phyloP scores from a whole-genome alignment of 331 rosid genomes.

The Dryas integrifolia region DNA sequence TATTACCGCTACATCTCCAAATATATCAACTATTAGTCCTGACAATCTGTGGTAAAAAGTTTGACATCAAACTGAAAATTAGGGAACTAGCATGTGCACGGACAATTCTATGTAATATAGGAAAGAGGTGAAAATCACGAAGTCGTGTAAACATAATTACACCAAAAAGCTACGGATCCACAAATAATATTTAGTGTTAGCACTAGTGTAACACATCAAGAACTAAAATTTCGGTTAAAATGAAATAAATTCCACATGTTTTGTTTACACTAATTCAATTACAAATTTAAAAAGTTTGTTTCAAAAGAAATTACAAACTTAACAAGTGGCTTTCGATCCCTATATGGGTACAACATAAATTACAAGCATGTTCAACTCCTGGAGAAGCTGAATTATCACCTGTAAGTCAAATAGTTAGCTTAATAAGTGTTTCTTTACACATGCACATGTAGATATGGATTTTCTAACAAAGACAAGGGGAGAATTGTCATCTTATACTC shows the following conservation, averaged over 20 bases:
- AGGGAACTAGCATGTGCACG: conserved; percentile 12
- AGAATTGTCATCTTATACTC: background rate
- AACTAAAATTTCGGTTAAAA: background rate
- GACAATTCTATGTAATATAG: background rate
- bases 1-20: conserved; percentile 87
- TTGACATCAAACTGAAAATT: conserved; percentile 24
- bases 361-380: background rate
- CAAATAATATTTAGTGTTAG: background rate
- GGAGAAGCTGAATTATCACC: background rate
- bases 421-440: background rate
- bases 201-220: background rate
- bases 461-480: background rate
- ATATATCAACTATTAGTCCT: conserved; percentile 73
- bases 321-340: background rate
- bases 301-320: background rate
- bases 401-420: background rate
- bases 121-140: background rate
- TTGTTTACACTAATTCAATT: background rate
- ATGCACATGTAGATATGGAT: background rate
- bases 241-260: background rate
- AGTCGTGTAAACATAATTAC: too few species aligned
- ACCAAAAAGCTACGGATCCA: background rate
- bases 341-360: background rate
- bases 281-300: background rate
- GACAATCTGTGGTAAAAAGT: conserved; percentile 58